phyloP scores from a whole-genome alignment of 768 basidiomycete species.

The Tylopilus rubrobrunneus region DNA sequence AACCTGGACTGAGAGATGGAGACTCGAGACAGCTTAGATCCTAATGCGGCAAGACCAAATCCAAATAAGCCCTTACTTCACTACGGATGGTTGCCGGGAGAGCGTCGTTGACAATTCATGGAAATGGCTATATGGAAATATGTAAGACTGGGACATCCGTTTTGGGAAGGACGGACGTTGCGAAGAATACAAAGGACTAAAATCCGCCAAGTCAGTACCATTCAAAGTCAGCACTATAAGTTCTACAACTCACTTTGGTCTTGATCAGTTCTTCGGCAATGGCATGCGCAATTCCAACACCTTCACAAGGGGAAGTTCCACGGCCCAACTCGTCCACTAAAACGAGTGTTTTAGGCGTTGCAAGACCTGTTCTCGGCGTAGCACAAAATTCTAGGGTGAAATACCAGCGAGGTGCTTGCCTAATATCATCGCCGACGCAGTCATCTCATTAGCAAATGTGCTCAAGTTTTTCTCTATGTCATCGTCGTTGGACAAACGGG shows the following conservation, averaged over 20 bases:
- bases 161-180: constrained; percentile 53
- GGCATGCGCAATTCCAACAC: constrained; percentile 77
- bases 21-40: constrained; percentile 37
- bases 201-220: not conserved
- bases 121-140: constrained; percentile 55
- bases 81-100: constrained; percentile 69
- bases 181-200: constrained; percentile 86
- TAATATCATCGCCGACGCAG: constrained; percentile 85
- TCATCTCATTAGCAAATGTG: constrained; percentile 96
- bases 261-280: constrained; percentile 75
- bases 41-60: not conserved
- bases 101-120: constrained; percentile 75
- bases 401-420: constrained; percentile 37
- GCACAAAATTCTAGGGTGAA: not conserved
- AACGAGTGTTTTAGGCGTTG: constrained; percentile 66
- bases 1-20: constrained; percentile 82
- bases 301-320: constrained; percentile 85
- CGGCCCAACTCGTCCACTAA: constrained; percentile 92
- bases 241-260: constrained; percentile 50
- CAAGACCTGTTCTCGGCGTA: constrained; percentile 48
- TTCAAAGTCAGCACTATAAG: not conserved
- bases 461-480: constrained; percentile 86
- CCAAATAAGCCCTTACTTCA: constrained; percentile 53
- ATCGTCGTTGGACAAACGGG: constrained; percentile 91
- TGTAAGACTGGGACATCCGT: constrained; percentile 1